These are phyloP conservation scores for Paxillus ammoniavirescens DNA, from an alignment of 768 basidiomycete genomes.

Conservation along the genomic window DNA sequence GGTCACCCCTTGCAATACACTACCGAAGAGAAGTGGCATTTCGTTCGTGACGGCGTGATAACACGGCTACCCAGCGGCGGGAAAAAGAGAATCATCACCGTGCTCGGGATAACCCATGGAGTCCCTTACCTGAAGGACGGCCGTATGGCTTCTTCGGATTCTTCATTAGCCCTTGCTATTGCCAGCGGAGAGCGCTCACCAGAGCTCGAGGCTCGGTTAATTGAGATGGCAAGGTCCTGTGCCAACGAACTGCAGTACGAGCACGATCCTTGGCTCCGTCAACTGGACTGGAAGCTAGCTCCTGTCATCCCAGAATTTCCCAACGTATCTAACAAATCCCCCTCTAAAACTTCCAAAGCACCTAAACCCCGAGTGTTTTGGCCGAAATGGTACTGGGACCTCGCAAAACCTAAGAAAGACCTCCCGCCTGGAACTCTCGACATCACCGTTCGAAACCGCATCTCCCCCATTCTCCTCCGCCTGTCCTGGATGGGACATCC, in stretches of 20 bases:
- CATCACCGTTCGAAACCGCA: conserved; percentile 77
- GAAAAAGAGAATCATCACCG: conserved; percentile 39
- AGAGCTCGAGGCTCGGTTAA: conserved; percentile 34
- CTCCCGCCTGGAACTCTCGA: conserved; percentile 72
- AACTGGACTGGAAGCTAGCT: conserved; percentile 65
- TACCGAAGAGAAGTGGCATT: conserved; percentile 67
- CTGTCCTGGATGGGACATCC: conserved; percentile 89
- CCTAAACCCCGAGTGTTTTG: conserved; percentile 57
- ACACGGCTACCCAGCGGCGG: conserved; percentile 43
- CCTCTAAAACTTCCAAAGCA: conserved; percentile 29
- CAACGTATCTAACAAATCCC: neutral
- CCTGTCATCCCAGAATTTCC: neutral
- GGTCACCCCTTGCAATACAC: conserved; percentile 58
- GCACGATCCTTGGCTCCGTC: conserved; percentile 55
- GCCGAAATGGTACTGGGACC: conserved; percentile 98
- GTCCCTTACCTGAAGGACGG: conserved; percentile 43
- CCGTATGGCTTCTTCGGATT: conserved; percentile 39
- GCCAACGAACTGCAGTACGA: conserved; percentile 20
- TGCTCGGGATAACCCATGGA: conserved; percentile 50
- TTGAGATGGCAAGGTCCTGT: conserved; percentile 40
- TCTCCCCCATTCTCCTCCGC: conserved; percentile 81
- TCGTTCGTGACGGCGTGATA: conserved; percentile 32
- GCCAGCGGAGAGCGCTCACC: conserved; percentile 40
- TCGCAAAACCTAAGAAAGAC: conserved; percentile 69
- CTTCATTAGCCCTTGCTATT: conserved; percentile 46